Base-by-base conservation (phyloP, 306 rosid species). In the Trichosanthes truncata region DNA sequence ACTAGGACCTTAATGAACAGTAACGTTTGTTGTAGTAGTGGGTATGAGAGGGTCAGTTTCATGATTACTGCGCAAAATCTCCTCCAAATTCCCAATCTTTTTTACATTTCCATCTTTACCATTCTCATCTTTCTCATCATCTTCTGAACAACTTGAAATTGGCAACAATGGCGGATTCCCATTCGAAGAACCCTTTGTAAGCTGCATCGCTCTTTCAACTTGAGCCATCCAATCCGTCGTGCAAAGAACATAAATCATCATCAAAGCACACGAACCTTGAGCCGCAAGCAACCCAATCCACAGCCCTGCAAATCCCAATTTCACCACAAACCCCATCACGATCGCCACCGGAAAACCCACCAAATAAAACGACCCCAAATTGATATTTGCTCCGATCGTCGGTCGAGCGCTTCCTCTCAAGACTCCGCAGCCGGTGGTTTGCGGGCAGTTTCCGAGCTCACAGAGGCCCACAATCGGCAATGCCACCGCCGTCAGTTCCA, bases 281-380 rank as follows among this genome's bases (percentile, higher is more conserved):
- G 99, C 99, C 1, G 98, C 96, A 88, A 96, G 92, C 85, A 96
- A 91, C 41, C 99, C 99, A 4, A 96, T 62, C 99, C 99, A 96
- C 12, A 96, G 93, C 56, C 99, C 99, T 0, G 91, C 46, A 76
- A 96, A 96, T 4, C 96, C 99, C 89, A 88, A 69, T 66, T 87
- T 88, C 0, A 33, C 43, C 3, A 84, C 86, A 40, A 96, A 96
- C 21, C 96, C 99, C 76, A 88, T 81, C 29, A 93, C 4, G 12
- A 93, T 78, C 5, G 93, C 94, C 6, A 96, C 97, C 0, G 98
- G 99, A 97, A 93, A 88, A 1, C 99, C 99, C 80, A 96, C 96
- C 55, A 93, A 63, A 52, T 96, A 96, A 69, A 96, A 96, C 0
- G 99, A 93, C 8, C 97, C 93, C 79, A 96, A 78, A 14, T 96